These are phyloP conservation scores for bread wheat (Triticum aestivum) DNA, from an alignment of 176 grass and related monocot genomes.

Conservation along the genomic window DNA sequence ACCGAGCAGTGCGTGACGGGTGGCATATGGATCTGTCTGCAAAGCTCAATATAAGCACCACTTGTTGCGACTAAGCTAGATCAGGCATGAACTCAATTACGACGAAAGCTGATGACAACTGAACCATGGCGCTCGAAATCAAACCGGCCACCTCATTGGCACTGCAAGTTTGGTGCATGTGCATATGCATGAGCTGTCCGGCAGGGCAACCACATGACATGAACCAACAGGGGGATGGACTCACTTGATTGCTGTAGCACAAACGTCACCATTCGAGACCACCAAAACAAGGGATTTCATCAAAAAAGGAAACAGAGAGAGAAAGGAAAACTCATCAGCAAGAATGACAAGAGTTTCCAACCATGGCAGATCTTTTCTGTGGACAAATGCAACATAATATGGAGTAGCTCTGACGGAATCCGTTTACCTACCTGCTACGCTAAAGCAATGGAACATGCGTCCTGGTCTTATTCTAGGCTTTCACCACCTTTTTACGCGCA, in stretches of 20 bases:
- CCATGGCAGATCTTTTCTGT: neutral
- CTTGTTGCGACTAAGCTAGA: neutral
- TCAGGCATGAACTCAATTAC: neutral
- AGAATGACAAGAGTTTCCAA: neutral
- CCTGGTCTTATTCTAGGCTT: neutral
- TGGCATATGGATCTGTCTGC: neutral
- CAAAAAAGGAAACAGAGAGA: neutral
- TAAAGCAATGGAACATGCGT: neutral
- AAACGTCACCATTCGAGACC: neutral
- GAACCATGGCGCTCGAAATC: neutral
- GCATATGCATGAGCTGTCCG: neutral
- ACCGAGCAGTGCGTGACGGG: neutral
- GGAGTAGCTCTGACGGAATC: neutral
- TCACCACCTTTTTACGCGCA: neutral
- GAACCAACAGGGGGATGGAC: neutral
- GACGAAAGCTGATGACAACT: neutral
- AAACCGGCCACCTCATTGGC: neutral
- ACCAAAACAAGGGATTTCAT: neutral
- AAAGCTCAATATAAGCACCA: neutral
- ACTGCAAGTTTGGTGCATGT: neutral
- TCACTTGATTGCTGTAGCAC: neutral
- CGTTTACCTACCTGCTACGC: neutral
- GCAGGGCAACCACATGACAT: neutral
- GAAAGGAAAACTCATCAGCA: neutral
- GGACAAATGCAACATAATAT: neutral